Base-by-base conservation (phyloP, 441 rosid species). In the Syzygium syzygioides region DNA sequence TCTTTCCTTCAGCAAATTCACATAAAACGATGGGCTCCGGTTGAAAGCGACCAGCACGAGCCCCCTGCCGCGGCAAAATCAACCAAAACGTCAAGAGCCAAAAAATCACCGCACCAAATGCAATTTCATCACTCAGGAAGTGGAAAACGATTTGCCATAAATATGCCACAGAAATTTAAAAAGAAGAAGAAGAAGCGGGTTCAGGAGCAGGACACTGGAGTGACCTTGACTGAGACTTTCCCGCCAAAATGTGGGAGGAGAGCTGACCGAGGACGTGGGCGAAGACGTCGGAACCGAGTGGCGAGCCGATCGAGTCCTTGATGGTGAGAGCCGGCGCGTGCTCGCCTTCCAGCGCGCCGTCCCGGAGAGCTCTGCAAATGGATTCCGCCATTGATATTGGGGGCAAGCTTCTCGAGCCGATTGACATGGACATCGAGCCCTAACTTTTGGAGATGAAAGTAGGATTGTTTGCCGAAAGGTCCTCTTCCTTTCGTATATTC, bases 261-360 rank as follows among this genome's bases (percentile, higher is more conserved):
- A 95, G 92, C 86, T 95, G 96, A 28, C 94, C 89, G 86, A 97
- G 94, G 79, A 98, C 93, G 91, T 95, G 93, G 88, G 87, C 25
- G 86, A 96, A 94, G 53, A 95, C 95, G 50, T 98, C 95, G 87
- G 91, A 88, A 28, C 95, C 99, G 79, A 95, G 94, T 7, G 99
- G 97, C 4, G 98, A 94, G 89, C 91, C 88, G 76, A 92, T 85
- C 85, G 94, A 91, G 91, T 96, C 99, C 87, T 94, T 95, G 87
- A 97, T 93, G 11, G 96, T 92, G 71, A 98, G 97, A 88, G 99
- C 95, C 84, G 97, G 97, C 7, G 98, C 94, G 48, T 91, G 95
- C 54, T 95, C 99, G n/a, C 99, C 99, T 90, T 95, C 98, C 87
- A 95, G 89, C 20, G 94, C 94, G 26, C 99, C 99, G 54, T 98